A percentile compares a stretch with the other conserved stretches of the same genome.
phyloP scores from a whole-genome alignment of 2,329 filamentous ascomycete genomes.

The Pseudohalonectria lignicola region DNA sequence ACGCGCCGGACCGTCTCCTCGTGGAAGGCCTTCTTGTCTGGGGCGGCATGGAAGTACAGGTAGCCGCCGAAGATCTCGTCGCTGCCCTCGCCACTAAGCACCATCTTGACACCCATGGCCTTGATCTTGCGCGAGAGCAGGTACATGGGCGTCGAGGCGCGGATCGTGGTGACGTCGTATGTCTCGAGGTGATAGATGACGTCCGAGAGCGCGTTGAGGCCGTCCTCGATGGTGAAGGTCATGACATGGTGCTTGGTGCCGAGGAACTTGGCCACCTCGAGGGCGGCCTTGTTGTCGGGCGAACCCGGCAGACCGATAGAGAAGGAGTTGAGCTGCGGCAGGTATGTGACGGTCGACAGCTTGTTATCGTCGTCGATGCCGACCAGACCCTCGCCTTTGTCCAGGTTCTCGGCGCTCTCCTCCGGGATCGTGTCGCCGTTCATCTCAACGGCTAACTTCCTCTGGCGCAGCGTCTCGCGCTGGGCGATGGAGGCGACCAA shows the following conservation, averaged over 20 bases:
- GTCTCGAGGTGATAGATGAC: constrained; percentile 98
- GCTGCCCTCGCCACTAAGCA: constrained; percentile 89
- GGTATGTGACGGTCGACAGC: constrained; percentile 77
- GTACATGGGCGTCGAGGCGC: constrained; percentile 98
- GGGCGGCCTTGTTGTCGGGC: constrained; percentile 82
- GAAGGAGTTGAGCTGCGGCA: constrained; percentile 96
- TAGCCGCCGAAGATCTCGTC: constrained; percentile 99
- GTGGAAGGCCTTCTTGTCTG: constrained; percentile 86
- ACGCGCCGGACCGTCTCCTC: constrained; percentile 87
- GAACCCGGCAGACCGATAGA: constrained; percentile 92
- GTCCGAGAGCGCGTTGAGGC: constrained; percentile 90
- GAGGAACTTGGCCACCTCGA: constrained; percentile 91
- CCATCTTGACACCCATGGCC: constrained; percentile 99
- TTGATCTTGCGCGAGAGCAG: constrained; percentile 97
- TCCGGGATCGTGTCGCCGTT: constrained; percentile 32
- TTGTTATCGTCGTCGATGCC: constrained; percentile 91
- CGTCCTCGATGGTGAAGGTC: constrained; percentile 96
- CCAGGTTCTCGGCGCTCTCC: constrained; percentile 35
- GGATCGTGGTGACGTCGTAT: constrained; percentile 97
- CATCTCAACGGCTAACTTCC: constrained; percentile 46
- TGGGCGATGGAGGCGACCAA: constrained; percentile 92
- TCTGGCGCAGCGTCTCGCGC: constrained; percentile 74
- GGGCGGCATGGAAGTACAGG: constrained; percentile 95
- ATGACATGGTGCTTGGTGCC: constrained; percentile 97
- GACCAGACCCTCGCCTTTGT: constrained; percentile 63